Base-by-base conservation (phyloP, 1,284 basidiomycete genomes). In the Gyrodon tennesseensis region DNA sequence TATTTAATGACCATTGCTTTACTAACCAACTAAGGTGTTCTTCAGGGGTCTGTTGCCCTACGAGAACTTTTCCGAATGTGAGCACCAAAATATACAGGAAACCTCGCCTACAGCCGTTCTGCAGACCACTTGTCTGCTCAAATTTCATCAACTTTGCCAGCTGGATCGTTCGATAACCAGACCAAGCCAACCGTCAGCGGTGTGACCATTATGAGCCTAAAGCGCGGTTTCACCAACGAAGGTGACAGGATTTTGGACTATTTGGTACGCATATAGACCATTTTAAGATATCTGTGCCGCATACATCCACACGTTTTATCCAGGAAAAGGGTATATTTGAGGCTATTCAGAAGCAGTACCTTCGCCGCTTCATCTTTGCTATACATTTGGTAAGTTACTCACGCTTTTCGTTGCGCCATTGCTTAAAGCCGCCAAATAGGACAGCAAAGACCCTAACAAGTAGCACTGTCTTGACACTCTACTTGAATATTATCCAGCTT, bases 291-390 rank as follows among this genome's bases (percentile, higher is more conserved):
- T 12, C 31, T 55, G 29, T n/a, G 7, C 40, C 55, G 60, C 72
- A 58, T 62, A 61, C 15, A 67, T 58, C 54, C 46, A 37, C 54
- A 43, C 58, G 3, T 58, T 54, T 66, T 51, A 58, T 57, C 2
- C 65, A 92, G 91, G 91, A 93, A 76, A 80, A 86, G 68, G 91
- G 91, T 1, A 90, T 92, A 60, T 91, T 91, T 69, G 88, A 92
- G 69, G 91, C 91, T 0, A 76, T 93, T 43, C 83, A 90, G 71
- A 90, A 86, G 72, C 85, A 86, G 69, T 93, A 91, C 76, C 81
- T 93, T 57, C 85, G 85, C 44, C 89, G 87, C 68, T 90, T 92
- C 75, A 87, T 92, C 61, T 90, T 94, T 70, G 92, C 88, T 6
- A 85, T 94, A 64, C 93, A 92, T 73, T 79, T 94, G 66, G 90